Percentiles rank a stretch among this genome's conserved stretches.
phyloP scores from a whole-genome alignment of 257 asterid genomes.

The Agastache rugosa region DNA sequence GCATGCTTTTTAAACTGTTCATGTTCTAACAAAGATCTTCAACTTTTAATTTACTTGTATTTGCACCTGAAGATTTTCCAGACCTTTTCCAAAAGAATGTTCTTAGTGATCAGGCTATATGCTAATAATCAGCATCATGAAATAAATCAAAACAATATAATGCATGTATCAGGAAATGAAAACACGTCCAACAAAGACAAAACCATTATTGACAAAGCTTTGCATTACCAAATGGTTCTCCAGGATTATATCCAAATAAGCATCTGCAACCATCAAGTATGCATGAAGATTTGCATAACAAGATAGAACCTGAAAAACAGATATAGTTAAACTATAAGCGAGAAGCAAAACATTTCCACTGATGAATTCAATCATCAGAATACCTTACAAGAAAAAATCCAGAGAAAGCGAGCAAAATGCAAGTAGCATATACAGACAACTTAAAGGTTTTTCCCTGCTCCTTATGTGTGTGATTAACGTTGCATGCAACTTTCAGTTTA shows the following conservation, averaged over 20 bases:
- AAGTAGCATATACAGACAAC: slow-evolving; percentile 22
- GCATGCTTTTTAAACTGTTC: slow-evolving; percentile 7
- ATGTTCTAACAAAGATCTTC: neutral
- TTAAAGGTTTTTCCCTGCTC: slow-evolving; percentile 1
- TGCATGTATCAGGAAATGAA: slow-evolving; percentile 29
- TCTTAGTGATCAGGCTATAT: slow-evolving; percentile 17
- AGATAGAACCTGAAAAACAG: slow-evolving; percentile 72
- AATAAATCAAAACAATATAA: slow-evolving; percentile 14
- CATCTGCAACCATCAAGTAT: slow-evolving; percentile 68
- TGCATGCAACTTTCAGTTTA: neutral
- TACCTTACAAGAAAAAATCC: slow-evolving; percentile 13
- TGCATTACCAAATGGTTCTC: slow-evolving; percentile 73
- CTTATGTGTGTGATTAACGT: slow-evolving; percentile 9
- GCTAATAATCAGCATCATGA: slow-evolving; percentile 27
- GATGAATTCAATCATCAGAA: slow-evolving; percentile 23
- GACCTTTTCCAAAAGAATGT: slow-evolving; percentile 20
- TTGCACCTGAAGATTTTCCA: slow-evolving; percentile 21
- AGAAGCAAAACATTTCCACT: slow-evolving; percentile 30
- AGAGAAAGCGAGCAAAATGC: slow-evolving; percentile 28
- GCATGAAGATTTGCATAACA: slow-evolving; percentile 53
- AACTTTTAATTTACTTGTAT: slow-evolving; percentile 3
- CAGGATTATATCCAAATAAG: slow-evolving; percentile 73
- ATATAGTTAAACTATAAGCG: slow-evolving; percentile 24
- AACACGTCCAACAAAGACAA: slow-evolving; percentile 23
- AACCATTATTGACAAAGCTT: slow-evolving; percentile 35